A percentile compares a stretch with the other conserved stretches of the same genome.
Conservation (phyloP, 2,329 filamentous ascomycete species). For the Rhinocladiella mackenziei region DNA sequence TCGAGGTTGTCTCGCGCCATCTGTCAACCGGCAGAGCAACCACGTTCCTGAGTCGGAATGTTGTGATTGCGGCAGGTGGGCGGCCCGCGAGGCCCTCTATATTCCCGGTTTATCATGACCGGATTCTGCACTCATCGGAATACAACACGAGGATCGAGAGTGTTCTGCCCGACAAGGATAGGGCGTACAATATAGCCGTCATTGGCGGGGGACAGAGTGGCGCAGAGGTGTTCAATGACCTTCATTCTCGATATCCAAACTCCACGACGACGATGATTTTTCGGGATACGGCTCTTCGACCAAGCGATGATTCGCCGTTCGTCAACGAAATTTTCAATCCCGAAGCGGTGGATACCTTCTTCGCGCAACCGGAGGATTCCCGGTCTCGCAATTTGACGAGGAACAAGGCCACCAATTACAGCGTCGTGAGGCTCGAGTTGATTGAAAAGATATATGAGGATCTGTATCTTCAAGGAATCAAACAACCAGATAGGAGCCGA, state of each 20-base stretch:
- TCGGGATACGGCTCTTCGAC: slow-evolving; percentile 75
- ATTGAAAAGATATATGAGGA: slow-evolving; percentile 84
- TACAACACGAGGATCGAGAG: slow-evolving; percentile 49
- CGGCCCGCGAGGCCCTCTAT: slow-evolving; percentile 65
- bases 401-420: slow-evolving; percentile 87
- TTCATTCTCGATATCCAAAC: slow-evolving; percentile 78
- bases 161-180: slow-evolving; percentile 34
- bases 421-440: slow-evolving; percentile 84
- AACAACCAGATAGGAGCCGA: slow-evolving; percentile 61
- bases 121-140: slow-evolving; percentile 82
- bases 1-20: slow-evolving; percentile 65
- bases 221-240: slow-evolving; percentile 90
- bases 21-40: slow-evolving; percentile 43
- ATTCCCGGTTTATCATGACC: slow-evolving; percentile 65
- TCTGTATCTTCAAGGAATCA: slow-evolving; percentile 79
- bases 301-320: slow-evolving; percentile 93
- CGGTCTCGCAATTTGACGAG: slow-evolving; percentile 60
- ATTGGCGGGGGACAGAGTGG: slow-evolving; percentile 88
- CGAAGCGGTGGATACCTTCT: slow-evolving; percentile 73
- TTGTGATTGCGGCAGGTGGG: slow-evolving; percentile 64
- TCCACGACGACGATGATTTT: slow-evolving; percentile 74
- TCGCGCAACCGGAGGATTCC: slow-evolving; percentile 59
- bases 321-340: slow-evolving; percentile 98
- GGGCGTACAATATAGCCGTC: slow-evolving; percentile 69
- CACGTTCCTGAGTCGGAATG: slow-evolving; percentile 45